These are phyloP conservation scores for Takakia lepidozioides DNA, from an alignment of 225 moss, liverwort and hornwort species.

Conservation along the genomic window DNA sequence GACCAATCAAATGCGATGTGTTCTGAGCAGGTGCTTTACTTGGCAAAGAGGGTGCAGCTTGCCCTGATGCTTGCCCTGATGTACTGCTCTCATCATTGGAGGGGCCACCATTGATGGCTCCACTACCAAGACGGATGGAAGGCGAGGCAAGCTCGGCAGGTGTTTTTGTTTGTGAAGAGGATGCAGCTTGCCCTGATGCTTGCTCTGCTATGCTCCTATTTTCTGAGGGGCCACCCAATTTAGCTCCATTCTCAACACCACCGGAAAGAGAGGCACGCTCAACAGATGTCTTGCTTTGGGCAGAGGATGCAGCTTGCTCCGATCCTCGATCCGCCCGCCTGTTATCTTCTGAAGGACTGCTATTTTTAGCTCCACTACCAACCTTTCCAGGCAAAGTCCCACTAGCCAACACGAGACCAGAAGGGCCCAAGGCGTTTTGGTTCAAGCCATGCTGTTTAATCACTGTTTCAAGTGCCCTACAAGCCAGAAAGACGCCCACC, in stretches of 20 bases:
- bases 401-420: constrained; percentile 12
- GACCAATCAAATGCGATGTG: too few relatives aligned
- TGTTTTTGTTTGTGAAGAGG: constrained; percentile 3
- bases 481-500: too few relatives aligned
- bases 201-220: constrained; percentile 23
- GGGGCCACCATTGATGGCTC: too few relatives aligned
- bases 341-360: constrained; percentile 34
- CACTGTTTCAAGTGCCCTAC: constrained; percentile 81
- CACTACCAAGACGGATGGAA: constrained; percentile 9
- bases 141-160: constrained; percentile 6
- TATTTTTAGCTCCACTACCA: constrained; percentile 18
- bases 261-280: constrained; percentile 10
- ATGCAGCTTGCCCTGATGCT: constrained; percentile 7
- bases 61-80: too few relatives aligned
- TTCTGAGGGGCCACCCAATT: constrained; percentile 29
- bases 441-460: constrained; percentile 53
- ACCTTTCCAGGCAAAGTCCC: constrained; percentile 13
- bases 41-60: too few relatives aligned
- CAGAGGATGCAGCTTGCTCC: too few relatives aligned
- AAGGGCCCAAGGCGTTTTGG: constrained; percentile 33
- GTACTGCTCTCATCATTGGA: too few relatives aligned
- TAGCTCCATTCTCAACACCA: constrained; percentile 15
- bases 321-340: constrained; percentile 19
- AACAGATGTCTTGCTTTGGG: constrained; percentile 5
- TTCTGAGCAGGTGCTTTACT: too few relatives aligned